Conservation (phyloP, 2,329 filamentous ascomycete species). For the Penicillium sclerotiorum region DNA sequence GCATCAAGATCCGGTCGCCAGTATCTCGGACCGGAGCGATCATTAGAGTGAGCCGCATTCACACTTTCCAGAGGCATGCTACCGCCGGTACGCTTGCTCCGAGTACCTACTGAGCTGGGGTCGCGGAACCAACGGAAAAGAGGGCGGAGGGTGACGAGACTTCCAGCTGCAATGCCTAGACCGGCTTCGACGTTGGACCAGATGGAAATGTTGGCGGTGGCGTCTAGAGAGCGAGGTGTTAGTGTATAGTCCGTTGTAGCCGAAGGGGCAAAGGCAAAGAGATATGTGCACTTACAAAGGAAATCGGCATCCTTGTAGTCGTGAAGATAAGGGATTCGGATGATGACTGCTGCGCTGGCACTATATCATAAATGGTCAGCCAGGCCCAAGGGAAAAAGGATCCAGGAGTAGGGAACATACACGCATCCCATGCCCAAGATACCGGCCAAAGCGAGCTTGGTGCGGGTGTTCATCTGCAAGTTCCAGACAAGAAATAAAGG, state of each 20-base stretch:
- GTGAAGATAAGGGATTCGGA: conserved; percentile 40
- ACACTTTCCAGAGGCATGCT: conserved; percentile 37
- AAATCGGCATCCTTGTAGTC: conserved; percentile 36
- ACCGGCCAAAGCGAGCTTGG: conserved; percentile 55
- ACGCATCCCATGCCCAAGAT: conserved; percentile 61
- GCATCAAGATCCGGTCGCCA: conserved; percentile 36
- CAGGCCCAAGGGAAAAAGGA: not conserved
- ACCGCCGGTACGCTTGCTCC: conserved; percentile 28
- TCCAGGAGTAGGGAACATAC: conserved; percentile 22
- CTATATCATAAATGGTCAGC: conserved; percentile 19
- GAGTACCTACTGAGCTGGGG: conserved; percentile 25
- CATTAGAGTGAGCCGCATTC: conserved; percentile 19
- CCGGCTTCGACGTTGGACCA: conserved; percentile 45
- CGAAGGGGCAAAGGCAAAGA: not conserved
- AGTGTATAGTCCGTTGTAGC: conserved; percentile 7
- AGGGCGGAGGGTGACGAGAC: conserved; percentile 53
- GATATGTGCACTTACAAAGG: conserved; percentile 34
- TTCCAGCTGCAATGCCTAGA: conserved; percentile 49
- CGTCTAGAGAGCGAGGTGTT: conserved; percentile 26
- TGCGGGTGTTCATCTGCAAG: conserved; percentile 56
- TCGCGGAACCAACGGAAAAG: conserved; percentile 47
- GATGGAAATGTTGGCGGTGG: conserved; percentile 42
- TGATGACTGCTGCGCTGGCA: conserved; percentile 40
- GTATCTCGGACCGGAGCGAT: conserved; percentile 27
- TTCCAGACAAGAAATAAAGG: conserved; percentile 57